phyloP scores from a whole-genome alignment of 2,329 filamentous ascomycete genomes.

The Colletotrichum destructivum region DNA sequence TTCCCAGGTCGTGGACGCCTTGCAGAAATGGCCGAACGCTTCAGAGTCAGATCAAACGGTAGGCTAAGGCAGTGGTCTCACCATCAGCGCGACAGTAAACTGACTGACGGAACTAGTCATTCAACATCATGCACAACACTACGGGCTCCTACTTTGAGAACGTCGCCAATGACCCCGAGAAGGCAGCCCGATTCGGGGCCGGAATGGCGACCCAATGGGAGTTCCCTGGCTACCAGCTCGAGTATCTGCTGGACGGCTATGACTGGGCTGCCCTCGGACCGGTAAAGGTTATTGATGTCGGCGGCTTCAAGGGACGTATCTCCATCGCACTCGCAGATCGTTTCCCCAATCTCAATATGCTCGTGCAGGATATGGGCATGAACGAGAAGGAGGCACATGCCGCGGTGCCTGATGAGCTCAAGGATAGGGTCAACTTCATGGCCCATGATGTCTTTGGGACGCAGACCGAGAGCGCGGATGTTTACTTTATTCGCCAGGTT shows the following conservation, averaged over 20 bases:
- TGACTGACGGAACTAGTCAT: background rate
- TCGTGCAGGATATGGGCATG: constrained; percentile 52
- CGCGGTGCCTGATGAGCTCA: constrained; percentile 33
- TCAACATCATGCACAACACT: constrained; percentile 4
- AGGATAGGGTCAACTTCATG: constrained; percentile 28
- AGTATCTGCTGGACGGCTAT: constrained; percentile 27
- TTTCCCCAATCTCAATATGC: constrained; percentile 47
- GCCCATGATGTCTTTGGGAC: constrained; percentile 40
- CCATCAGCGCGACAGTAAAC: background rate
- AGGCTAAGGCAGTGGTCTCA: background rate
- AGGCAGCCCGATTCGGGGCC: constrained; percentile 22
- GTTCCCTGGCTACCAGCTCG: constrained; percentile 25
- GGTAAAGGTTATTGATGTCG: constrained; percentile 42
- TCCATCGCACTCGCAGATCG: constrained; percentile 47
- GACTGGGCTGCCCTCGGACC: constrained; percentile 23
- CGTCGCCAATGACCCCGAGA: constrained; percentile 1
- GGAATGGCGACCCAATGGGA: constrained; percentile 25
- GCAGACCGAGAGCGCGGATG: constrained; percentile 48
- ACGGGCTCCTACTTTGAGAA: constrained; percentile 4
- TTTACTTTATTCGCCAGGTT: constrained; percentile 59
- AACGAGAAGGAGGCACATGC: constrained; percentile 33
- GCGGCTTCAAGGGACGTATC: constrained; percentile 48
- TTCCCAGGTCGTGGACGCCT: background rate
- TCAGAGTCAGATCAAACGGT: background rate
- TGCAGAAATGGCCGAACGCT: constrained; percentile 1